Conservation (phyloP, 2,329 filamentous ascomycete species). For the Knoxdaviesia proteae region DNA sequence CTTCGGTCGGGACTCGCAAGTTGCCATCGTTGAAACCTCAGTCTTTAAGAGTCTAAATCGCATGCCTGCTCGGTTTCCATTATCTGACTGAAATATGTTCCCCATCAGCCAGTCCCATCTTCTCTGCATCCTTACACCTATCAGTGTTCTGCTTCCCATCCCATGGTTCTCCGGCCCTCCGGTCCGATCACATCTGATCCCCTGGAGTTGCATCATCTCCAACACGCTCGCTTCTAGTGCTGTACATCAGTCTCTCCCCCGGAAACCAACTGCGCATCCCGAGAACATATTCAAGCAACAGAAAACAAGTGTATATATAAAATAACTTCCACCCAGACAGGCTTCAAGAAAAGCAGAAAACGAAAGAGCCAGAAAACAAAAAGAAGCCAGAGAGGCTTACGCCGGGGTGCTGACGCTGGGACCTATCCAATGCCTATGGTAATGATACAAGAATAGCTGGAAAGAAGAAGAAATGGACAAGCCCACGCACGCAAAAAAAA, state of each 20-base stretch:
- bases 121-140: too few relatives aligned
- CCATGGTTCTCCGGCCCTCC: neutral
- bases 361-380: neutral
- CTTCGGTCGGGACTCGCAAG: too few relatives aligned
- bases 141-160: too few relatives aligned
- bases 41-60: too few relatives aligned
- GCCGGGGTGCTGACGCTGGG: too few relatives aligned
- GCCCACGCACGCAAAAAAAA: neutral
- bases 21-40: too few relatives aligned
- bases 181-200: neutral
- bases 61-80: too few relatives aligned
- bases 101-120: too few relatives aligned
- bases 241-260: neutral
- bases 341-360: neutral
- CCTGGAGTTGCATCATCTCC: conserved; percentile 1
- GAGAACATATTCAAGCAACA: neutral
- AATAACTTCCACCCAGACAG: neutral
- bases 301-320: neutral
- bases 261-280: neutral
- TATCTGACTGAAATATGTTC: too few relatives aligned
- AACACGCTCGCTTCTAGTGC: neutral
- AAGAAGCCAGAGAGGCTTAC: neutral
- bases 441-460: neutral
- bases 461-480: neutral
- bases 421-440: too few relatives aligned